Evolutionary conservation across 2,329 filamentous ascomycete genomes (phyloP), one percentile per base, ranked within the genome.

Genomic region (Penicillium sp.): DNA sequence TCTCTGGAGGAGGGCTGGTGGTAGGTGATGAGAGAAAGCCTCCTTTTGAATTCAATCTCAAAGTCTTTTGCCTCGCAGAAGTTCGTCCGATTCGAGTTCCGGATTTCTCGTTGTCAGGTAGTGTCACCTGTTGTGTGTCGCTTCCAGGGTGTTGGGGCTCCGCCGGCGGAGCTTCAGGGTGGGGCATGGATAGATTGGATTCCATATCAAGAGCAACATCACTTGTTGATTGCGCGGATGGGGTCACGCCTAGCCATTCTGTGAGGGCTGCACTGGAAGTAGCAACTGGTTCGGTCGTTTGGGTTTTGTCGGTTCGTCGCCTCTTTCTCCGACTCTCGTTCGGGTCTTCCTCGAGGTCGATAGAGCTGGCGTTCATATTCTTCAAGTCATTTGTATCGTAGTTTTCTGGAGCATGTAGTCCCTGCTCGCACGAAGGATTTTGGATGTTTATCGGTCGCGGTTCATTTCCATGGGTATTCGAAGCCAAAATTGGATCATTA

Each of bases 51-150:
- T 74, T 76, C 14, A 79, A 55, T 50, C 71, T 74, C 26, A 79
- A 55, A 4, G 65, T 70, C 54, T 84, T 88, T 3, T 77, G 74
- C 44, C 56, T 55, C 9, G 78, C 84, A 0, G 85, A 58, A 7
- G 50, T 52, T 50, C 48, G 55, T 55, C 23, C 18, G 23, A 11
- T 0, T n/a, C 4, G 47, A 7, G 3, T 14, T 14, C 52, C 32
- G n/a, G 29, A 9, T 30, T 40, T 51, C 18, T 42, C 26, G 2
- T 35, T 16, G 3, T 51, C 43, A 6, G 18, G 34, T 9, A 26
- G 32, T 8, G 9, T 23, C 27, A n/a, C 23, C 18, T 4, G 11
- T 16, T 27, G 32, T 3, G 23, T 11, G n/a, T 27, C 39, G 32
- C 44, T n/a, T 18, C 26, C 18, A 32, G 14, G 4, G 19, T 23